Evolutionary conservation across 371 early-diverging fungal genomes (phyloP), one percentile per base, ranked within the genome.

Genomic region (Fennellomyces sp.): DNA sequence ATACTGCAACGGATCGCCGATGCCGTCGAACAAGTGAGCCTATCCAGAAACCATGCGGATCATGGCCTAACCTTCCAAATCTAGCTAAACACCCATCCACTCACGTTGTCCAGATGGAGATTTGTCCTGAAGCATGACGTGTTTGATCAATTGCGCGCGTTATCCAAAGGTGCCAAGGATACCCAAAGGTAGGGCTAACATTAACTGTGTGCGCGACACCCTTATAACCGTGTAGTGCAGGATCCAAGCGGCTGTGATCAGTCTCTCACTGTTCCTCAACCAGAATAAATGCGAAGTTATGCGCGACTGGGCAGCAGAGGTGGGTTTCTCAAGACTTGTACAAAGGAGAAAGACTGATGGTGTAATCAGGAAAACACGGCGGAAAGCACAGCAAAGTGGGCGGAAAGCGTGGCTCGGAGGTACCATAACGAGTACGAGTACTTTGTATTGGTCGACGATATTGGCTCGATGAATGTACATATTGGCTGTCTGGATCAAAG

Each of bases 371-470:
- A 0, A 28, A n/a, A 0, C 15, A 33, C 30, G 2, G 30, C 52
- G n/a, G n/a, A n/a, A n/a, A n/a, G n/a, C 21, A 52, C 52, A 3
- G 21, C 39, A 5, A 33, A 28, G 17, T 54, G 31, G 21, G 35
- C 35, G 11, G 55, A 54, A 54, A 35, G 17, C 3, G 10, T 54
- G 2, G 39, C 39, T 7, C 55, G 55, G 11, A 13, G 38, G 6
- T 31, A 38, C 28, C 35, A 35, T 25, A 23, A 7, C 7, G 25
- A 41, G n/a, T 12, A 27, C 12, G 49, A 56, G 17, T 33, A 55
- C 21, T 62, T 62, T 29, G 56, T 62, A 0, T 29, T 56, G 35
- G 56, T 62, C 5, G 56, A 56, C 91, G 56, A 75, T 25, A 48
- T 58, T n/a, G 48, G 35, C 0, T 27, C 58, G 4, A 54, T 54